These are phyloP conservation scores for Neopestalotiopsis sp. DNA, from an alignment of 2,329 filamentous ascomycete species.

Conservation along the genomic window DNA sequence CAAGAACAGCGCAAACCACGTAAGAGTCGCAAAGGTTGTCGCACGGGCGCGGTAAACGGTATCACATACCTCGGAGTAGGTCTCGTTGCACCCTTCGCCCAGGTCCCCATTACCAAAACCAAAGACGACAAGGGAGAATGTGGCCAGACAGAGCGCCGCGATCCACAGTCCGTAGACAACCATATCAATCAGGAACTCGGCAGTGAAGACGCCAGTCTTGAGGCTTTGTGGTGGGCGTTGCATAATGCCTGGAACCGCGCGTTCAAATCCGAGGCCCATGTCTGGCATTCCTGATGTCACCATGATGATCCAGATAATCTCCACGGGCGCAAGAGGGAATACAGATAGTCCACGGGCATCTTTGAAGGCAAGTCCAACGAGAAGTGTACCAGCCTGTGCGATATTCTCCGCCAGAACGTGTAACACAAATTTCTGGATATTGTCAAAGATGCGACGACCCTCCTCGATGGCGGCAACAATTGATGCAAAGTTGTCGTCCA, in stretches of 20 bases:
- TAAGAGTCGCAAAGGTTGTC: slow-evolving; percentile 76
- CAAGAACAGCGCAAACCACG: slow-evolving; percentile 78
- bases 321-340: slow-evolving; percentile 76
- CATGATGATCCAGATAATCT: slow-evolving; percentile 85
- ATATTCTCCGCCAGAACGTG: slow-evolving; percentile 75
- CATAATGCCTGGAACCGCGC: slow-evolving; percentile 73
- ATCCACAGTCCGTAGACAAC: slow-evolving; percentile 73
- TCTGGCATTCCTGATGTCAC: slow-evolving; percentile 76
- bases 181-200: slow-evolving; percentile 71
- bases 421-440: slow-evolving; percentile 77
- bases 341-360: slow-evolving; percentile 69
- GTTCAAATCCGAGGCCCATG: slow-evolving; percentile 79
- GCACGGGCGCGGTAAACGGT: slow-evolving; percentile 74
- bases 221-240: slow-evolving; percentile 69
- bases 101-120: slow-evolving; percentile 61
- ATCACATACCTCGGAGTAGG: slow-evolving; percentile 59
- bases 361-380: slow-evolving; percentile 76
- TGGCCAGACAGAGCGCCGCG: slow-evolving; percentile 64
- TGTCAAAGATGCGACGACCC: slow-evolving; percentile 75
- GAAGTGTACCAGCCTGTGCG: slow-evolving; percentile 71
- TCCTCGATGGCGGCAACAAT: slow-evolving; percentile 76
- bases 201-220: slow-evolving; percentile 67
- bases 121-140: slow-evolving; percentile 70
- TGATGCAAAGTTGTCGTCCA: slow-evolving; percentile 76
- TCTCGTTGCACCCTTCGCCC: slow-evolving; percentile 65